Percentiles rank a stretch among this genome's conserved stretches.
These are phyloP conservation scores for Trypanosoma theileri DNA, from an alignment of 208 protist genomes.

Conservation along the genomic window DNA sequence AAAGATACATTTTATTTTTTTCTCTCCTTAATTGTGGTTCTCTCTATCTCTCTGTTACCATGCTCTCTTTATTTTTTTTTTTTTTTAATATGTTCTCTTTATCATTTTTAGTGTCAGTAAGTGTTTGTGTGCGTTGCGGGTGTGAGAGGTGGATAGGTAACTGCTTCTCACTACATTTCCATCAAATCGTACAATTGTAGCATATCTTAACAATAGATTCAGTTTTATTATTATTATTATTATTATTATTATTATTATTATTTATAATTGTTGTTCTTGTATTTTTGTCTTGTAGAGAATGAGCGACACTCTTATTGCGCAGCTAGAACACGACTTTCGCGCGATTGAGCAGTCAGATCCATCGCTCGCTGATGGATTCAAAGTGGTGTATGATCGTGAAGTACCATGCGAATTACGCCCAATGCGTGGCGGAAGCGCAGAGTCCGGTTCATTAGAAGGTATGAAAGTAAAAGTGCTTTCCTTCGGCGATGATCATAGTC, in stretches of 20 bases:
- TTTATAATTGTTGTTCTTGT: neutral
- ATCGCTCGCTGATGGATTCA: conserved; percentile 84
- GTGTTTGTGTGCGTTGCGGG: too few species aligned
- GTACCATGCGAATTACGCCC: conserved; percentile 90
- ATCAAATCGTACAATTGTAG: too few species aligned
- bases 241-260: neutral
- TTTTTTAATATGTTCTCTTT: conserved; percentile 5
- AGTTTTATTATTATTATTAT: neutral
- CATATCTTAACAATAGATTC: too few species aligned
- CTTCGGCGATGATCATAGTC: conserved; percentile 78
- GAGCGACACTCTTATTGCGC: conserved; percentile 68
- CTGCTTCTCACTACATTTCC: too few species aligned
- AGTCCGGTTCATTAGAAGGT: conserved; percentile 84
- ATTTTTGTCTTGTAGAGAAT: conserved; percentile 35
- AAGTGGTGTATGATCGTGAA: conserved; percentile 91
- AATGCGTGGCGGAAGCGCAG: conserved; percentile 62
- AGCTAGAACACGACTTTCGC: conserved; percentile 90
- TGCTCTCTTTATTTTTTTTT: conserved; percentile 6
- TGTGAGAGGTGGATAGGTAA: too few species aligned
- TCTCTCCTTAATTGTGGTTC: neutral
- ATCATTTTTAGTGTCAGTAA: neutral
- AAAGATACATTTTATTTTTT: conserved; percentile 8
- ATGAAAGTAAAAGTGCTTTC: conserved; percentile 92
- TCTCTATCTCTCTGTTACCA: conserved; percentile 3
- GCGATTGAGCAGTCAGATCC: conserved; percentile 92